A percentile compares a stretch with the other conserved stretches of the same genome.
These are phyloP conservation scores for Magnaporthales sp. DNA, from an alignment of 2,329 filamentous ascomycete species.

Conservation along the genomic window DNA sequence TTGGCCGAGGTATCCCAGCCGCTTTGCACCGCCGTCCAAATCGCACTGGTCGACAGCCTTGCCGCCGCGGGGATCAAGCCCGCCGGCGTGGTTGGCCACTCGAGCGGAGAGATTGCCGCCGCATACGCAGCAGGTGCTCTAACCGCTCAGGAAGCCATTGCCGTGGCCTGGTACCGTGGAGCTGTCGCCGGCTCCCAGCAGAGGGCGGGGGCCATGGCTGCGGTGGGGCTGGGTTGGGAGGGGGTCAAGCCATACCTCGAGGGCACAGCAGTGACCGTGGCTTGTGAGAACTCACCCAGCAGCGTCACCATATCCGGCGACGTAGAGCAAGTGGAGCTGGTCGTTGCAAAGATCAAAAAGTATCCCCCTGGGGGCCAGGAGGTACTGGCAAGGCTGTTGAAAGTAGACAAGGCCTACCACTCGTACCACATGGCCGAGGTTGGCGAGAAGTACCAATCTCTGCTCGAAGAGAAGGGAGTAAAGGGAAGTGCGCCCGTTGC, in stretches of 20 bases:
- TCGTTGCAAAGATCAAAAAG: slow-evolving; percentile 3
- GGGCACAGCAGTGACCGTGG: background rate
- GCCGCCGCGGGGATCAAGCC: slow-evolving; percentile 15
- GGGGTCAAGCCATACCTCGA: background rate
- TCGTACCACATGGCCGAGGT: slow-evolving; percentile 19
- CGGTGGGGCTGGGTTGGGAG: slow-evolving; percentile 23
- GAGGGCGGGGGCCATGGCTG: slow-evolving; percentile 31
- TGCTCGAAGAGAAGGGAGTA: background rate
- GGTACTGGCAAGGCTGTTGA: slow-evolving; percentile 11
- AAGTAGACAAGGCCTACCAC: slow-evolving; percentile 18
- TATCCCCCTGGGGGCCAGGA: no score
- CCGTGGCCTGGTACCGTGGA: slow-evolving; percentile 14
- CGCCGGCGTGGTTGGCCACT: slow-evolving; percentile 21
- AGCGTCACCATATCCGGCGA: slow-evolving; percentile 36
- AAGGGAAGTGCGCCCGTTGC: background rate
- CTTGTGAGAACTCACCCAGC: background rate
- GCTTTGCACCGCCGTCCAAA: slow-evolving; percentile 20
- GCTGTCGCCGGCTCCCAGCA: background rate
- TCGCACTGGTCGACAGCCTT: slow-evolving; percentile 21
- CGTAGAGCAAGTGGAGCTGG: no score
- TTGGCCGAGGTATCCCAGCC: slow-evolving; percentile 15
- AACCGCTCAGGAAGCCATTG: slow-evolving; percentile 11
- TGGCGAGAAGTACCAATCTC: background rate
- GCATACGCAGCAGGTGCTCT: slow-evolving; percentile 19
- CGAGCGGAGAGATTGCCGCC: slow-evolving; percentile 25